Evolutionary conservation across 345 rosid species (phyloP).

Genomic region (Gossypium raimondii): DNA sequence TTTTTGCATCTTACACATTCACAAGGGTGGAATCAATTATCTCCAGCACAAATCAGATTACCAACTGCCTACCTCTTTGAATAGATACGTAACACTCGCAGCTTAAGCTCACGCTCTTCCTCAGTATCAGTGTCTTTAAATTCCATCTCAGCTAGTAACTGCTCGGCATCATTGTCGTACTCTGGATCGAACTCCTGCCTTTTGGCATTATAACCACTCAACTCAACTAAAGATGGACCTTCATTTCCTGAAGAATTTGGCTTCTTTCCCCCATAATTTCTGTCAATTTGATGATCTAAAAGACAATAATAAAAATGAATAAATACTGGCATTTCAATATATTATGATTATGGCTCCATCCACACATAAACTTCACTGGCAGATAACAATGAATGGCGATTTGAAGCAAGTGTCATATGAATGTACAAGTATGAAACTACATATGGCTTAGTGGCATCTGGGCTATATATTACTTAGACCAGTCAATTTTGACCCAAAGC

Average conservation of each 20-base stretch:
- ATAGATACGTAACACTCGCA: constrained; percentile 76
- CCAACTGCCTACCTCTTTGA: constrained; percentile 58
- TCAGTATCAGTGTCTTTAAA: constrained; percentile 82
- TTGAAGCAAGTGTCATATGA: background rate
- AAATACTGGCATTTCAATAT: constrained; percentile 8
- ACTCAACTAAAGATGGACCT: constrained; percentile 62
- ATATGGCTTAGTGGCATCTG: background rate
- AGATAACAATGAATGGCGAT: background rate
- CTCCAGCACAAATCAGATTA: background rate
- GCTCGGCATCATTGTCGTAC: constrained; percentile 95
- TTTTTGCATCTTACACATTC: background rate
- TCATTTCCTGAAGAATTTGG: constrained; percentile 50
- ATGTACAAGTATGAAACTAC: background rate
- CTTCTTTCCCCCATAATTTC: constrained; percentile 67
- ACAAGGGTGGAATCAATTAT: background rate
- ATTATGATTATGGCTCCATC: background rate
- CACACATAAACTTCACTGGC: background rate
- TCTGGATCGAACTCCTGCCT: constrained; percentile 90
- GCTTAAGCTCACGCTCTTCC: constrained; percentile 79
- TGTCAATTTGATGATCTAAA: constrained; percentile 61
- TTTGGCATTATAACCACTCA: constrained; percentile 75
- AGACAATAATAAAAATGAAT: constrained; percentile 13
- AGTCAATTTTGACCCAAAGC: too few species aligned
- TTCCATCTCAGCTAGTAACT: constrained; percentile 95
- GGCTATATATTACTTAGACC: background rate